These are phyloP conservation scores for Cercophora samala DNA, from an alignment of 495 filamentous ascomycete genomes.

Conservation along the genomic window DNA sequence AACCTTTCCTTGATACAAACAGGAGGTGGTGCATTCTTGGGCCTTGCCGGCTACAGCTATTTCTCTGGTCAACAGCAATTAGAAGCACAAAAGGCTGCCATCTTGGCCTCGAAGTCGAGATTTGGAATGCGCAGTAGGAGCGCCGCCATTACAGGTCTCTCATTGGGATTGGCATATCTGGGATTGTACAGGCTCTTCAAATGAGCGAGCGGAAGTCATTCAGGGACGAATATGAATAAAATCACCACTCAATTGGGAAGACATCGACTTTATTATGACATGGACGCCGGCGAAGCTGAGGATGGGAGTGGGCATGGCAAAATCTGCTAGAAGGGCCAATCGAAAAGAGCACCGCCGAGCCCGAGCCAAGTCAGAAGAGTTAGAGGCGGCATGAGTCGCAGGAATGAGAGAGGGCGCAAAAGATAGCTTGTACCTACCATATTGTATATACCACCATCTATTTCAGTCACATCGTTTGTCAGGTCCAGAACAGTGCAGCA, in stretches of 20 bases:
- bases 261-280: not conserved
- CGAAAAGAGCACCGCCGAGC: not conserved
- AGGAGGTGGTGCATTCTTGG: constrained; percentile 79
- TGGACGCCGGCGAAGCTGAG: too few species aligned
- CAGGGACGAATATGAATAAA: not conserved
- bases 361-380: not conserved
- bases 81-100: constrained; percentile 61
- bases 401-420: not conserved
- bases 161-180: constrained; percentile 64
- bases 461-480: not conserved
- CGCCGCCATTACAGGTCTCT: constrained; percentile 67
- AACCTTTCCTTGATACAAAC: constrained; percentile 13
- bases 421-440: not conserved
- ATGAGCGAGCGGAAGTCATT: constrained; percentile 9
- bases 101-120: constrained; percentile 64
- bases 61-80: constrained; percentile 75
- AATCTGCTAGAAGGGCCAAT: not conserved
- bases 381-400: not conserved
- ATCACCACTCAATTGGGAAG: constrained; percentile 1
- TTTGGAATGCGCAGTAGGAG: constrained; percentile 75
- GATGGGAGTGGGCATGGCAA: not conserved
- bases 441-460: not conserved
- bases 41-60: constrained; percentile 87
- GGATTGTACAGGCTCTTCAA: constrained; percentile 51
- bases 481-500: not conserved